These are phyloP conservation scores for Aspergillus tamarii DNA, from an alignment of 2,329 filamentous ascomycete genomes.

Conservation along the genomic window DNA sequence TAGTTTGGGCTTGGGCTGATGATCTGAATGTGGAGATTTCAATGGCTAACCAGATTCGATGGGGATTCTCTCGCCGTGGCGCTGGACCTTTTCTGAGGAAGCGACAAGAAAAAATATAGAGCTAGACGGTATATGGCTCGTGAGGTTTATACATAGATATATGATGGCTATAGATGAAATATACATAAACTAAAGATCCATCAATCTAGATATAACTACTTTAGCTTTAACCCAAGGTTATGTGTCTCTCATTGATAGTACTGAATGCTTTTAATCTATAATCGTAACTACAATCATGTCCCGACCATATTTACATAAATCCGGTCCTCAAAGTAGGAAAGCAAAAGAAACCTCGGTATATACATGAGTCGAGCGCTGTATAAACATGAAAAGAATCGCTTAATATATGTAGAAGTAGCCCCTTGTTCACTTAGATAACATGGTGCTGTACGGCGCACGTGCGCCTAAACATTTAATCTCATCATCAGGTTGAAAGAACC, in stretches of 20 bases:
- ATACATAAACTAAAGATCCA: not conserved
- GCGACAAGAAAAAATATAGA: slow-evolving; percentile 15
- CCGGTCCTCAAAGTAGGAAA: not conserved
- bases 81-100: slow-evolving; percentile 20
- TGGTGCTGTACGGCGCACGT: not conserved
- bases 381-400: not conserved
- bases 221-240: not conserved
- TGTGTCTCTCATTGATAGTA: not conserved
- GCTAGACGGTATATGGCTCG: not conserved
- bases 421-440: not conserved
- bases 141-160: not conserved
- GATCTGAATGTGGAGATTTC: slow-evolving; percentile 71
- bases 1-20: slow-evolving; percentile 73
- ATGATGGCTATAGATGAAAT: not conserved
- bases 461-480: not conserved
- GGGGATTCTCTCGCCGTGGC: slow-evolving; percentile 50
- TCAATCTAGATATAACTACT: not conserved
- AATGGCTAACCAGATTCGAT: slow-evolving; percentile 71
- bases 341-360: not conserved
- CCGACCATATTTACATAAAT: not conserved
- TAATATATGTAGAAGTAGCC: not conserved
- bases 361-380: not conserved
- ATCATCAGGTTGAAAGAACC: not conserved
- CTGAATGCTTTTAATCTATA: not conserved
- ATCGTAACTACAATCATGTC: not conserved